Base-by-base conservation (phyloP, 306 rosid genomes). In the Ormosia emarginata region DNA sequence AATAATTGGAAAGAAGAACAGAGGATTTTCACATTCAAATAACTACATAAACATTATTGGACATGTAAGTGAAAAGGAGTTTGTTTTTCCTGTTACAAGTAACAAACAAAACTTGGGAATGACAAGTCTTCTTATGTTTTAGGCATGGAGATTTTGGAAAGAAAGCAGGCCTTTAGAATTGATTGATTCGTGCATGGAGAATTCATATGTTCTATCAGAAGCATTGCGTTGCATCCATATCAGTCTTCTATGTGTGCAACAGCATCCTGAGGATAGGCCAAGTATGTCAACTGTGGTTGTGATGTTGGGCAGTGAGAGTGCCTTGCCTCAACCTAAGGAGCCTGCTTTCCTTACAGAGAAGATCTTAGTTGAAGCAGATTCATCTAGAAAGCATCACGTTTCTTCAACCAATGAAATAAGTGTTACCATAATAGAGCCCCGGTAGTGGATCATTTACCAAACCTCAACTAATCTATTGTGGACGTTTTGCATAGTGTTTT, bases 211-310 rank as follows among this genome's bases (percentile, higher is more conserved):
- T 72, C 4, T 65, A 34, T 57, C 80, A 44, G 80, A 66, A 53
- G 83, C 83, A 24, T 18, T 83, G 58, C 80, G 87, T 14, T 83
- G 87, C 74, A 78, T 91, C 59, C 95, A 89, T 30, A 68, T 89
- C 7, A 17, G 93, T 81, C 90, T 91, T 68, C 43, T 91, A 14
- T 91, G 93, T 11, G 83, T 85, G 8, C 91, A 89, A 75, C 81
- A 83, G 36, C 85, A 71, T 61, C 88, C 90, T 2, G 89, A 87
- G 52, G 90, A 89, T 66, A 79, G 95, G 58, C 96, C 96, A 14
- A 83, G 67, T 15, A 89, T 90, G 93, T 83, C 93, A 33, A 52
- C 74, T 14, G 90, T 88, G 49, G 70, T 86, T 79, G 74, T 90
- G 73, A 88, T 91, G 91, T 74, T 91, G 33, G 57, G 88, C 11